These are phyloP conservation scores for Arthroderma sp. DNA, from an alignment of 2,329 filamentous ascomycete species.

Conservation along the genomic window DNA sequence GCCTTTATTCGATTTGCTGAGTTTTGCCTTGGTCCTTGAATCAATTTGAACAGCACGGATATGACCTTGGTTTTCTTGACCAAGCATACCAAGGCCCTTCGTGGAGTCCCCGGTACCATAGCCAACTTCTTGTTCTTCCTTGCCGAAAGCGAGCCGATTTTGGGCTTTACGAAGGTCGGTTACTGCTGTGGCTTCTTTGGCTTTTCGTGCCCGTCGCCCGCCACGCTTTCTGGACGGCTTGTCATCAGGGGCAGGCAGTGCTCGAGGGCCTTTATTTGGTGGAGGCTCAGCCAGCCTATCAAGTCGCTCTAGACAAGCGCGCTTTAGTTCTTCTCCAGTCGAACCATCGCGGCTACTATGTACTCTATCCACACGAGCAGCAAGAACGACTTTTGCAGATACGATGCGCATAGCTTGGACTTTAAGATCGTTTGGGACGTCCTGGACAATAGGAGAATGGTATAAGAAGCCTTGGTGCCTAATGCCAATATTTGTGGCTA, in stretches of 20 bases:
- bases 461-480: constrained; percentile 89
- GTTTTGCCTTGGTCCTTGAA: constrained; percentile 79
- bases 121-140: constrained; percentile 86
- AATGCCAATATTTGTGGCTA: constrained; percentile 85
- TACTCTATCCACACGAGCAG: constrained; percentile 76
- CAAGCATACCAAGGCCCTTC: constrained; percentile 89
- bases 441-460: constrained; percentile 76
- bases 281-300: constrained; percentile 89
- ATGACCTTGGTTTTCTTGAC: constrained; percentile 72
- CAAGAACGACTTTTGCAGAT: constrained; percentile 83
- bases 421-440: constrained; percentile 74
- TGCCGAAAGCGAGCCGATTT: constrained; percentile 90
- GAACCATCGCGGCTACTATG: constrained; percentile 71
- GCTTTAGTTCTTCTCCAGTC: constrained; percentile 67
- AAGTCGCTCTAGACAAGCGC: constrained; percentile 69
- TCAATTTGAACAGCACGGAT: constrained; percentile 84
- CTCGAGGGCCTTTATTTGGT: constrained; percentile 74
- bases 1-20: constrained; percentile 88
- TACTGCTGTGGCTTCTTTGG: constrained; percentile 94
- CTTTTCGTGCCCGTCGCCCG: constrained; percentile 76
- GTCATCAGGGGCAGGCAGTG: constrained; percentile 84
- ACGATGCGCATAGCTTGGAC: constrained; percentile 92
- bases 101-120: constrained; percentile 79
- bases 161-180: constrained; percentile 92
- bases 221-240: constrained; percentile 89